Conservation (phyloP, 352 stramenopile species). For the Peronospora destructor region DNA sequence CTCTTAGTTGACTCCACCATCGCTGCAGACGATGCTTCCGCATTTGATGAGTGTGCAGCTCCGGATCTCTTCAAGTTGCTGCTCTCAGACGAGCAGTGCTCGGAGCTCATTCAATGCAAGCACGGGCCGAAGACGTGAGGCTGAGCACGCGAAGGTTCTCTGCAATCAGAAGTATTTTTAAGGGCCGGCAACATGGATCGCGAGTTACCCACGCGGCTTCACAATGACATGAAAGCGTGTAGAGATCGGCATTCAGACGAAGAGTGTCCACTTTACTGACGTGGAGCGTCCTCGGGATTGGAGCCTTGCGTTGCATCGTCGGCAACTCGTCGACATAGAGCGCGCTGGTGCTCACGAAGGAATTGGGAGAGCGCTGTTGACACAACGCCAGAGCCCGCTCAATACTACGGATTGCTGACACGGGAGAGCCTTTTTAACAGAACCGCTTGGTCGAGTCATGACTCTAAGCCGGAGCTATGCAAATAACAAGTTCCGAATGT, state of each 20-base stretch:
- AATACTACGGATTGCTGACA: conserved; percentile 7
- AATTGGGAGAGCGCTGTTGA: conserved; percentile 4
- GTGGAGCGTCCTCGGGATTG: conserved; percentile 6
- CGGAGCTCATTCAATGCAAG: conserved; percentile 14
- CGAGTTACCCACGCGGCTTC: conserved; percentile 5
- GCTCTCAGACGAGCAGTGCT: conserved; percentile 1
- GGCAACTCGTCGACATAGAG: conserved; percentile 15
- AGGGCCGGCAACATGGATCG: background rate
- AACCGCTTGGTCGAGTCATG: conserved; percentile 14
- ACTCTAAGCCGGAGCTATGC: conserved; percentile 16
- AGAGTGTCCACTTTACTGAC: conserved; percentile 14
- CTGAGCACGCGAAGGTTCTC: conserved; percentile 14
- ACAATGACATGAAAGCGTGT: conserved; percentile 3
- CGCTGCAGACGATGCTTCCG: conserved; percentile 8
- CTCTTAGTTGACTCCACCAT: conserved; percentile 2
- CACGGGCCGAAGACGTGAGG: conserved; percentile 14
- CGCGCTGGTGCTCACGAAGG: conserved; percentile 3
- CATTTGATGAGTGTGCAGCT: conserved; percentile 24
- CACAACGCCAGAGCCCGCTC: conserved; percentile 14
- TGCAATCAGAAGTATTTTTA: conserved; percentile 19
- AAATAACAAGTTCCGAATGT: conserved; percentile 24
- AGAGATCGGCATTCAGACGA: conserved; percentile 19
- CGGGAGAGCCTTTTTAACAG: conserved; percentile 14
- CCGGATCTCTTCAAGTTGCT: conserved; percentile 27
- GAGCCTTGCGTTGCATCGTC: conserved; percentile 1